Conservation (phyloP, 441 rosid genomes). For the Eutrema salsugineum region DNA sequence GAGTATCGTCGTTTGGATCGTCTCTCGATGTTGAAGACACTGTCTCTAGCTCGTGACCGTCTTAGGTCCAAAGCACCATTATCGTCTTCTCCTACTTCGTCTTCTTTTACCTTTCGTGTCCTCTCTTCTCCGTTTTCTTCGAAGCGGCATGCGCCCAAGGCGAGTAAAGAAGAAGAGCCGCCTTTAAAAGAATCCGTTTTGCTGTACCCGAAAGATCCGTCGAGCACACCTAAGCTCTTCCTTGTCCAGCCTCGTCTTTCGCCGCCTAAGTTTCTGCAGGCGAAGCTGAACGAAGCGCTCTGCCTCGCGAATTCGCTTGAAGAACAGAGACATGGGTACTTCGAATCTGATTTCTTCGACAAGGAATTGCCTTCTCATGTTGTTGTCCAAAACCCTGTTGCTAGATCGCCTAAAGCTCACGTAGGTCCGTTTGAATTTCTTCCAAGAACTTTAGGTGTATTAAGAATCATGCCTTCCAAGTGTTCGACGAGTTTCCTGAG, state of each 20-base stretch:
- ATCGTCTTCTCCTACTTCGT: constrained; percentile 11
- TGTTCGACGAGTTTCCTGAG: constrained; percentile 19
- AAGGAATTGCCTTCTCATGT: constrained; percentile 74
- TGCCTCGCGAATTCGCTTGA: constrained; percentile 90
- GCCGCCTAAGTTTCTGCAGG: constrained; percentile 55
- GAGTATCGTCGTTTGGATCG: background rate
- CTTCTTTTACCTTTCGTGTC: background rate
- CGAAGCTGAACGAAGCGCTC: constrained; percentile 85
- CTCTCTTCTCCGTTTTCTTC: constrained; percentile 36
- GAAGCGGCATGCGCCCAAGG: constrained; percentile 24
- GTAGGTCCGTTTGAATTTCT: constrained; percentile 45
- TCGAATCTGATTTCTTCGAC: constrained; percentile 58
- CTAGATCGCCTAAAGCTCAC: constrained; percentile 53
- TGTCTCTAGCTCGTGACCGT: constrained; percentile 30
- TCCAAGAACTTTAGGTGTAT: background rate
- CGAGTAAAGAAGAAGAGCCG: constrained; percentile 20
- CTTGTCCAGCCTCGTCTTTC: constrained; percentile 87
- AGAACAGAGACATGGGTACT: constrained; percentile 85
- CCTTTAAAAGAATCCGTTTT: constrained; percentile 27
- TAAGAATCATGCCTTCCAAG: constrained; percentile 14
- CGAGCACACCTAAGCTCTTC: constrained; percentile 64
- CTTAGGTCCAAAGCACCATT: constrained; percentile 18
- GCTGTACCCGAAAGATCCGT: constrained; percentile 54
- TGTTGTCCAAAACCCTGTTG: constrained; percentile 79
- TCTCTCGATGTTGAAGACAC: constrained; percentile 35